Conservation (phyloP, 2,329 filamentous ascomycete genomes). For the Trichoderma hamatum region DNA sequence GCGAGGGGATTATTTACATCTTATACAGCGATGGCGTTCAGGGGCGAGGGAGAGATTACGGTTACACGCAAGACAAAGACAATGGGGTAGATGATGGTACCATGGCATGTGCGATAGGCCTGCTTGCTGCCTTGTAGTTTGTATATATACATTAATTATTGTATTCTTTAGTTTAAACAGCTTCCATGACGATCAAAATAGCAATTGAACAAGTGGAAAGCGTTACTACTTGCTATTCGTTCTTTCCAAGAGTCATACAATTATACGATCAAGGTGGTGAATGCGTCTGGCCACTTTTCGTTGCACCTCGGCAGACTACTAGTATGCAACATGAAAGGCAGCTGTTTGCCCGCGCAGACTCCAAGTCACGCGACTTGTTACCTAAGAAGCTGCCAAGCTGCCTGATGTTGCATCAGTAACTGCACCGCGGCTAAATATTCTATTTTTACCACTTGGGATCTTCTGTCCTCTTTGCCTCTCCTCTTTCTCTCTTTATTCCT, state of each 20-base stretch:
- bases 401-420: constrained; percentile 8
- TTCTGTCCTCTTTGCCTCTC: neutral
- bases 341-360: constrained; percentile 8
- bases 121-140: constrained; percentile 12
- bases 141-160: constrained; percentile 14
- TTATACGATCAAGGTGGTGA: neutral
- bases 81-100: neutral
- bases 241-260: neutral
- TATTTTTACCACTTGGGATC: neutral
- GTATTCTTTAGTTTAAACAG: neutral
- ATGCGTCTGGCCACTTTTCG: constrained; percentile 1
- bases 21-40: constrained; percentile 43
- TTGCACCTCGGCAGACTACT: neutral
- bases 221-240: neutral
- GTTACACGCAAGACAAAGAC: constrained; percentile 2
- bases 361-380: constrained; percentile 22
- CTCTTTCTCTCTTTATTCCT: neutral
- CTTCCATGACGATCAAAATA: neutral
- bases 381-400: constrained; percentile 13
- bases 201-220: neutral
- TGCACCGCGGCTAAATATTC: neutral
- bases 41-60: constrained; percentile 9
- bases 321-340: neutral
- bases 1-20: constrained; percentile 28
- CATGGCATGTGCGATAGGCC: constrained; percentile 26